Conservation (phyloP, 2,329 filamentous ascomycete genomes). For the Aspergillus costaricaensis region DNA sequence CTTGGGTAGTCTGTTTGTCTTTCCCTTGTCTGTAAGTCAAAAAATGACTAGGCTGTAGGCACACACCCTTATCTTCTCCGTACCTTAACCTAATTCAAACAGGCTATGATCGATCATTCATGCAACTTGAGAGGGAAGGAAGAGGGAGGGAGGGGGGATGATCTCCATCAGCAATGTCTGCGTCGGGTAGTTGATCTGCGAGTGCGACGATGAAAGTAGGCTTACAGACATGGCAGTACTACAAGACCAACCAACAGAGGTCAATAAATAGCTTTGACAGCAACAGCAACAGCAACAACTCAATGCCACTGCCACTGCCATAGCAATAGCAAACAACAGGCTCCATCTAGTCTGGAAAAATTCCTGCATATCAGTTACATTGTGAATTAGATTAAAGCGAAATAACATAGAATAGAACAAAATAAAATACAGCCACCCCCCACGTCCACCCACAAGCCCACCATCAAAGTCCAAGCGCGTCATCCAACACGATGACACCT, state of each 20-base stretch:
- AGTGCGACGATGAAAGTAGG: conserved; percentile 2
- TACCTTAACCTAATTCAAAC: conserved; percentile 21
- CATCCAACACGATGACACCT: no score
- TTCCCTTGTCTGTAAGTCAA: no score
- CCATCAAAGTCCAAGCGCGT: no score
- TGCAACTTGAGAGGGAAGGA: not conserved
- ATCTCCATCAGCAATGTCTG: conserved; percentile 18
- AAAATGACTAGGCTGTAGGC: not conserved
- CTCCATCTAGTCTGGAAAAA: not conserved
- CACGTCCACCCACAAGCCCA: no score
- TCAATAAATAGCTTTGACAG: not conserved
- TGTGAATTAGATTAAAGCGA: conserved; percentile 19
- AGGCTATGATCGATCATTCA: conserved; percentile 21
- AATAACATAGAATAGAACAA: not conserved
- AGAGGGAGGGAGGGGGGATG: conserved; percentile 6
- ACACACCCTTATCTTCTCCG: conserved; percentile 2
- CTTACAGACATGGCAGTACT: not conserved
- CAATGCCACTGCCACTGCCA: not conserved
- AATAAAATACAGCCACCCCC: not conserved
- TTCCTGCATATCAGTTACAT: not conserved
- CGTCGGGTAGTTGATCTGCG: conserved; percentile 21
- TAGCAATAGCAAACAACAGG: not conserved
- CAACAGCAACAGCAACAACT: not conserved
- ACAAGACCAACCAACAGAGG: not conserved
- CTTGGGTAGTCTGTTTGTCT: no score